phyloP scores from a whole-genome alignment of 2,329 filamentous ascomycete species.

The Colletotrichum paranaense region DNA sequence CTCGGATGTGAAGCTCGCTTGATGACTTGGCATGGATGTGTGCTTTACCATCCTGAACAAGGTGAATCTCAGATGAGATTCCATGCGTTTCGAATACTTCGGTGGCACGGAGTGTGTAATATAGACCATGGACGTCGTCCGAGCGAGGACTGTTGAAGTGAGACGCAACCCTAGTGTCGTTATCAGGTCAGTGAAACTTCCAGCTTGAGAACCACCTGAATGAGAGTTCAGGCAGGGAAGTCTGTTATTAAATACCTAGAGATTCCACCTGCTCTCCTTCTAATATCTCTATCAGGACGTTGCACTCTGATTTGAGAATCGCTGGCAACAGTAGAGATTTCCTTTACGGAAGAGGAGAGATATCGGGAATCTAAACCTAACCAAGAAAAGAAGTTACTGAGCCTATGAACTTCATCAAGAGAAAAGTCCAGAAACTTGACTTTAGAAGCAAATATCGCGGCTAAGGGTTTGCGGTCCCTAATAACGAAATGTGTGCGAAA shows the following conservation, averaged over 20 bases:
- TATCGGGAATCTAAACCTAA: conserved; percentile 43
- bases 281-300: conserved; percentile 41
- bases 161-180: background rate
- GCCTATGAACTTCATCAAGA: conserved; percentile 43
- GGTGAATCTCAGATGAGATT: conserved; percentile 42
- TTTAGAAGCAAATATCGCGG: conserved; percentile 40
- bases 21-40: conserved; percentile 35
- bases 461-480: conserved; percentile 45
- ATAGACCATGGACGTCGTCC: background rate
- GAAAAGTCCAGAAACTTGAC: conserved; percentile 50
- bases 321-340: conserved; percentile 44
- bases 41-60: conserved; percentile 42
- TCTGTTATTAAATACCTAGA: conserved; percentile 17
- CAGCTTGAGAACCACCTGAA: background rate
- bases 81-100: conserved; percentile 44
- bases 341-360: conserved; percentile 45
- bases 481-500: conserved; percentile 45
- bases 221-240: background rate
- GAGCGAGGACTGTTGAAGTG: conserved; percentile 7
- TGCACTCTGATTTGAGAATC: conserved; percentile 37
- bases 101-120: conserved; percentile 21
- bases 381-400: conserved; percentile 49
- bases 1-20: conserved; percentile 42
- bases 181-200: background rate
- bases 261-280: conserved; percentile 44